Evolutionary conservation across 345 rosid genomes (phyloP).

Genomic region (Populus pruinosa): DNA sequence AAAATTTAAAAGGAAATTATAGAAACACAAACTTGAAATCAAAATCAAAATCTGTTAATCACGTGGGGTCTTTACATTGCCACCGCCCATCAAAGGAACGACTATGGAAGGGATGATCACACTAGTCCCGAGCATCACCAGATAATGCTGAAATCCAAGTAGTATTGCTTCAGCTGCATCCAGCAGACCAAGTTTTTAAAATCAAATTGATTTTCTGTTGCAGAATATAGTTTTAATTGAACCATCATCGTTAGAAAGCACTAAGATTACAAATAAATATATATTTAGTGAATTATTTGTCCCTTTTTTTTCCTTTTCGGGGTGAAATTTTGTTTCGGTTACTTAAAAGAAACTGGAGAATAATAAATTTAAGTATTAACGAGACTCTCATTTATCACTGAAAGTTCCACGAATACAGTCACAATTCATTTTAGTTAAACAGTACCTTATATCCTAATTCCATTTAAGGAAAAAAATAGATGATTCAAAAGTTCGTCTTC

Average conservation of each 20-base stretch:
- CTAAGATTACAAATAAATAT: too few relatives aligned
- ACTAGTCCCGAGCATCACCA: slow-evolving; percentile 85
- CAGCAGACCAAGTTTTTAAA: background rate
- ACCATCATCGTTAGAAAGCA: background rate
- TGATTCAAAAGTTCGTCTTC: background rate
- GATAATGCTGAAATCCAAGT: slow-evolving; percentile 83
- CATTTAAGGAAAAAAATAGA: background rate
- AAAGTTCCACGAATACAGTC: too few relatives aligned
- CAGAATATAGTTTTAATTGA: background rate
- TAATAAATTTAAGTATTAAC: too few relatives aligned
- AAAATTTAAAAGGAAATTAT: background rate
- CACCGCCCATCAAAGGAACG: slow-evolving; percentile 84
- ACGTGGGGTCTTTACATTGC: slow-evolving; percentile 48
- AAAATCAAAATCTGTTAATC: background rate
- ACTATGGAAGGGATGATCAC: slow-evolving; percentile 66
- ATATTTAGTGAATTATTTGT: too few relatives aligned
- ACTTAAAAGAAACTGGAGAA: too few relatives aligned
- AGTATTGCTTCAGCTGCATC: slow-evolving; percentile 68
- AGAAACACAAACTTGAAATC: background rate
- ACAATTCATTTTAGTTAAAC: too few relatives aligned
- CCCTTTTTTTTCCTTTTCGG: too few relatives aligned
- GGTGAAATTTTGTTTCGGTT: too few relatives aligned
- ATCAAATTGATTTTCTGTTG: background rate
- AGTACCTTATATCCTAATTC: too few relatives aligned
- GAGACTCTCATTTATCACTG: too few relatives aligned